Evolutionary conservation across 345 rosid genomes (phyloP).

Genomic region (Erysimum cheiranthoides): DNA sequence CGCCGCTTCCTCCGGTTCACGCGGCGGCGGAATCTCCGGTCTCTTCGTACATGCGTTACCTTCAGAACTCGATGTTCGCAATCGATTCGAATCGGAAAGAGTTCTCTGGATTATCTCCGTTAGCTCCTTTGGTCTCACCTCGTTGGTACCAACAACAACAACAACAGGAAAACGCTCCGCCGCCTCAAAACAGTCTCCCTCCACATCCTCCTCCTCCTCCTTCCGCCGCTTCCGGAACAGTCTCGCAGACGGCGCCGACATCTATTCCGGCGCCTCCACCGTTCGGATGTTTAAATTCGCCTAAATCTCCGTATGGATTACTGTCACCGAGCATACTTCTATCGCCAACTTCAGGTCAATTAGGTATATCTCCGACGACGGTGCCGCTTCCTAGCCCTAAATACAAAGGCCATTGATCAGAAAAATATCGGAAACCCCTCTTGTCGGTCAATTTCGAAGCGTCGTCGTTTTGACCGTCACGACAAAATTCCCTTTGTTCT

Average conservation of each 20-base stretch:
- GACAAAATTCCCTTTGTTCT: conserved; percentile 44
- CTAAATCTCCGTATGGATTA: conserved; percentile 65
- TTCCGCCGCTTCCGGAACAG: conserved; percentile 25
- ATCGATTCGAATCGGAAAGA: conserved; percentile 59
- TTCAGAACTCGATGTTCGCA: conserved; percentile 56
- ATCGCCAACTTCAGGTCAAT: conserved; percentile 64
- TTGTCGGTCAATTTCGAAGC: conserved; percentile 29
- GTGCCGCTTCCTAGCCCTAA: conserved; percentile 76
- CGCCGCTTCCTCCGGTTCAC: conserved; percentile 69
- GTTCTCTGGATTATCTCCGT: conserved; percentile 66
- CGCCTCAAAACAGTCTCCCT: conserved; percentile 33
- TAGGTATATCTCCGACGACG: conserved; percentile 72
- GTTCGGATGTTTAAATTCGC: conserved; percentile 84
- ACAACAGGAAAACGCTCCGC: conserved; percentile 42
- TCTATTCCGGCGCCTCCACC: conserved; percentile 58
- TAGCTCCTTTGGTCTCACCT: conserved; percentile 71
- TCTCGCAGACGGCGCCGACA: conserved; percentile 45
- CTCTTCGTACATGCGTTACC: conserved; percentile 76
- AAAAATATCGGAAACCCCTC: background rate
- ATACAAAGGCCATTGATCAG: conserved; percentile 60
- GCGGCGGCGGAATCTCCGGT: conserved; percentile 79
- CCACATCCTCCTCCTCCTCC: conserved; percentile 40
- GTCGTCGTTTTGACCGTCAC: conserved; percentile 30
- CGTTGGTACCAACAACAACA: conserved; percentile 56
- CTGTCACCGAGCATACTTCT: conserved; percentile 68